A percentile compares a stretch with the other conserved stretches of the same genome.
phyloP scores from a whole-genome alignment of 2,329 filamentous ascomycete species.

The Cladosporium austrohemisphaericum region DNA sequence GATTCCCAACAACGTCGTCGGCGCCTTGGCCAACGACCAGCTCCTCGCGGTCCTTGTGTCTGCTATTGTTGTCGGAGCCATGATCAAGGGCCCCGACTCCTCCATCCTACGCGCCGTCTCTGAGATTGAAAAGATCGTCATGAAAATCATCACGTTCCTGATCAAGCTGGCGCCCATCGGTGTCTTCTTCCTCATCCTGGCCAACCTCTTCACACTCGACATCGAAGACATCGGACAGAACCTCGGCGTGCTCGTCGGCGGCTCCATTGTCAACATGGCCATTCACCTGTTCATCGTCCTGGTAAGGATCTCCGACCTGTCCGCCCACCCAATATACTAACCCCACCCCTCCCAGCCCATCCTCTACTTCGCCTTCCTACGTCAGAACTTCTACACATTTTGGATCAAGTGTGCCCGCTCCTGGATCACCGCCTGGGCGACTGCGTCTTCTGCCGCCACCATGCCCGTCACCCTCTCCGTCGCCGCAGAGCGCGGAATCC shows the following conservation, averaged over 20 bases:
- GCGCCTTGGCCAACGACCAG: constrained; percentile 45
- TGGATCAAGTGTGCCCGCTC: constrained; percentile 50
- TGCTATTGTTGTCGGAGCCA: constrained; percentile 46
- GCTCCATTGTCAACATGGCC: constrained; percentile 44
- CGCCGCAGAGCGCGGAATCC: constrained; percentile 39
- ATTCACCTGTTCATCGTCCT: constrained; percentile 23
- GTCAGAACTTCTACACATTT: constrained; percentile 47
- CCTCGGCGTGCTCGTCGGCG: constrained; percentile 50
- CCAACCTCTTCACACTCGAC: constrained; percentile 50
- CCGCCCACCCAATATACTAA: not conserved
- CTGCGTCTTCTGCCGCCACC: constrained; percentile 52
- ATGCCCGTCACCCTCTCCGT: constrained; percentile 49
- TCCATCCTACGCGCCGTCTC: constrained; percentile 43
- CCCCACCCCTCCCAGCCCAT: constrained; percentile 33
- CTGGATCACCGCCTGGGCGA: constrained; percentile 55
- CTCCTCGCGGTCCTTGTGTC: constrained; percentile 48
- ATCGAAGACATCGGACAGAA: constrained; percentile 48
- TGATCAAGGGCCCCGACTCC: constrained; percentile 40
- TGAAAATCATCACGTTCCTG: constrained; percentile 45
- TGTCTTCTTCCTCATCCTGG: constrained; percentile 53
- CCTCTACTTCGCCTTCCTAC: constrained; percentile 41
- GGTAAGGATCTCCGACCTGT: not conserved
- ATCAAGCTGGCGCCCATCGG: constrained; percentile 51
- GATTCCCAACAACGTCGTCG: constrained; percentile 49
- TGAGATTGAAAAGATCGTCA: constrained; percentile 50